Conservation (phyloP, 2,329 filamentous ascomycete species). For the Magnaporthales sp. region DNA sequence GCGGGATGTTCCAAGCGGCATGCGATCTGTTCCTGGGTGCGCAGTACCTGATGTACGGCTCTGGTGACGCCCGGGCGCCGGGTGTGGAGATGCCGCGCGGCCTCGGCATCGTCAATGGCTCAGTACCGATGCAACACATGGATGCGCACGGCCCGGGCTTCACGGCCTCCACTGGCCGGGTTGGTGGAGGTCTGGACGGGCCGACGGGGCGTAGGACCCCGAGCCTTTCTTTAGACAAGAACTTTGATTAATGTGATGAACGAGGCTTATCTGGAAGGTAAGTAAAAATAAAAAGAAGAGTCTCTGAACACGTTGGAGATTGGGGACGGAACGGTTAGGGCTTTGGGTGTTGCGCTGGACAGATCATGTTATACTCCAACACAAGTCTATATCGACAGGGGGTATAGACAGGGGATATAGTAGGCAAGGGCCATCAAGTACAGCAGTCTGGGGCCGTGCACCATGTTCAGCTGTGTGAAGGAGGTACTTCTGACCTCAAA, state of each 20-base stretch:
- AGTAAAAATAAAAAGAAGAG: not conserved
- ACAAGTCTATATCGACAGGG: no score
- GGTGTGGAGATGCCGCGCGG: conserved; percentile 14
- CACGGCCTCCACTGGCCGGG: conserved; percentile 20
- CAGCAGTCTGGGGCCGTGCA: conserved; percentile 10
- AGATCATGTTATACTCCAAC: no score
- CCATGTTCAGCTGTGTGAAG: conserved; percentile 17
- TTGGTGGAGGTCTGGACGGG: conserved; percentile 26
- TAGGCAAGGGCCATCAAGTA: conserved; percentile 21
- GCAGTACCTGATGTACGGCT: conserved; percentile 65
- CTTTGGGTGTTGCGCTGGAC: not conserved
- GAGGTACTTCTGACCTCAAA: conserved; percentile 13
- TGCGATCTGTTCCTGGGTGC: conserved; percentile 68
- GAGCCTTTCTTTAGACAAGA: conserved; percentile 1
- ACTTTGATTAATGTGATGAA: not conserved
- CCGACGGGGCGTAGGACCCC: conserved; percentile 29
- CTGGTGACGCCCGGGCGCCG: conserved; percentile 26
- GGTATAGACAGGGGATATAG: not conserved
- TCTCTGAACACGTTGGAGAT: not conserved
- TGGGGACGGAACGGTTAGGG: not conserved
- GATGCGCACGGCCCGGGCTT: conserved; percentile 9
- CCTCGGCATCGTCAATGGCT: not conserved
- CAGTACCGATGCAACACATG: not conserved
- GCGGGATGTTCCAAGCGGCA: conserved; percentile 69
- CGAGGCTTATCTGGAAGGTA: not conserved